Conservation (phyloP, 495 filamentous ascomycete genomes). For the Pyrenula massariospora region DNA sequence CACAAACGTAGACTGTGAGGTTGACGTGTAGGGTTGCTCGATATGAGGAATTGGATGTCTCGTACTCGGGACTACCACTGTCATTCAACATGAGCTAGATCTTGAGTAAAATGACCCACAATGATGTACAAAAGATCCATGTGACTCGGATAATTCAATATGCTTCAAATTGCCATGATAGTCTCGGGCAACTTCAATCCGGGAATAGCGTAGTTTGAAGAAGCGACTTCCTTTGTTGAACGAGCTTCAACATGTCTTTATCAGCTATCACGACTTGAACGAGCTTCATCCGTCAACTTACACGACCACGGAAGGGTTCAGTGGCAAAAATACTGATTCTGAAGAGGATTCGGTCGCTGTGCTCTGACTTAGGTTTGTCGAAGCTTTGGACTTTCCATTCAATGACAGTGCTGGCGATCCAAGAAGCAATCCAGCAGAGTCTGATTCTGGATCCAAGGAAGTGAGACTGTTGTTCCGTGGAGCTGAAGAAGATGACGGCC, state of each 20-base stretch:
- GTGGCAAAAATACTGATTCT: not conserved
- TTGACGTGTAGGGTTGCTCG: slow-evolving; percentile 27
- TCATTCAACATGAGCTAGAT: not conserved
- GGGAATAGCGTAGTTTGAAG: slow-evolving; percentile 31
- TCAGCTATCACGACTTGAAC: no score
- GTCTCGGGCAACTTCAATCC: slow-evolving; percentile 32
- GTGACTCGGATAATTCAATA: slow-evolving; percentile 26
- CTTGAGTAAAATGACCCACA: not conserved
- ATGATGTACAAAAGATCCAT: slow-evolving; percentile 7
- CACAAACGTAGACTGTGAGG: slow-evolving; percentile 21
- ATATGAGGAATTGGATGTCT: slow-evolving; percentile 32
- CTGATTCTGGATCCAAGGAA: not conserved
- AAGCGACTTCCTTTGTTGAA: slow-evolving; percentile 26
- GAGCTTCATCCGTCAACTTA: not conserved
- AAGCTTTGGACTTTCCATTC: not conserved
- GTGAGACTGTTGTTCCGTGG: not conserved
- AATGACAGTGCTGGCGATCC: not conserved
- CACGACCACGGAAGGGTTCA: not conserved
- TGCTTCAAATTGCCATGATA: slow-evolving; percentile 23
- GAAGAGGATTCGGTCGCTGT: not conserved
- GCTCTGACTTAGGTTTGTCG: not conserved
- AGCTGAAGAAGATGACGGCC: not conserved
- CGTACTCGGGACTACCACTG: slow-evolving; percentile 22
- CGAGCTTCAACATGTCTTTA: no score
- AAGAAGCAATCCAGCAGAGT: not conserved